A percentile compares a stretch with the other conserved stretches of the same genome.
phyloP scores from a whole-genome alignment of 306 rosid genomes.

The Dicorynia guianensis region DNA sequence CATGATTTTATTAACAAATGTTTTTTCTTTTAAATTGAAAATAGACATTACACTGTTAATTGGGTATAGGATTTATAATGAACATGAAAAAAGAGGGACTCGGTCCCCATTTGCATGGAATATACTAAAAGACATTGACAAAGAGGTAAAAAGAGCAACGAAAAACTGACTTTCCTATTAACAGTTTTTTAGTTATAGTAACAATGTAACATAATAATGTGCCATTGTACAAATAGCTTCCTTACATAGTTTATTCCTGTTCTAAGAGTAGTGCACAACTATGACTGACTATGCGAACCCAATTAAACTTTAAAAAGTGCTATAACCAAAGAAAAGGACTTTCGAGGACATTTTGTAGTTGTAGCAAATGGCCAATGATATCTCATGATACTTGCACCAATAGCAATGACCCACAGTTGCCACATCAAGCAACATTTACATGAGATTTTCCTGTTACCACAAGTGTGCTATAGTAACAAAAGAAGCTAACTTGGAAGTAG shows the following conservation, averaged over 20 bases:
- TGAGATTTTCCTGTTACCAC: background rate
- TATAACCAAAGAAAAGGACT: background rate
- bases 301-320: too few species aligned
- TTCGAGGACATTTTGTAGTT: background rate
- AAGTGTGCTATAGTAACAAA: background rate
- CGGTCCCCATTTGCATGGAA: too few species aligned
- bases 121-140: too few species aligned
- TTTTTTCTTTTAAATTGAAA: too few species aligned
- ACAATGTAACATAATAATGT: background rate
- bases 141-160: too few species aligned
- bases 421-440: background rate
- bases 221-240: slow-evolving; percentile 14
- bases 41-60: too few species aligned
- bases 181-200: background rate
- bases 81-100: too few species aligned
- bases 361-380: background rate
- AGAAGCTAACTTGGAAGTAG: background rate
- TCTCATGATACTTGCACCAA: background rate
- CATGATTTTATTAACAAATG: too few species aligned
- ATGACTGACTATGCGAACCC: background rate
- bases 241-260: background rate
- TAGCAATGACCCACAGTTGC: background rate
- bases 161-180: too few species aligned
- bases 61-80: too few species aligned
- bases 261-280: background rate